A percentile compares a stretch with the other conserved stretches of the same genome.
Conservation (phyloP, 2,329 filamentous ascomycete species). For the Huntiella omanensis region DNA sequence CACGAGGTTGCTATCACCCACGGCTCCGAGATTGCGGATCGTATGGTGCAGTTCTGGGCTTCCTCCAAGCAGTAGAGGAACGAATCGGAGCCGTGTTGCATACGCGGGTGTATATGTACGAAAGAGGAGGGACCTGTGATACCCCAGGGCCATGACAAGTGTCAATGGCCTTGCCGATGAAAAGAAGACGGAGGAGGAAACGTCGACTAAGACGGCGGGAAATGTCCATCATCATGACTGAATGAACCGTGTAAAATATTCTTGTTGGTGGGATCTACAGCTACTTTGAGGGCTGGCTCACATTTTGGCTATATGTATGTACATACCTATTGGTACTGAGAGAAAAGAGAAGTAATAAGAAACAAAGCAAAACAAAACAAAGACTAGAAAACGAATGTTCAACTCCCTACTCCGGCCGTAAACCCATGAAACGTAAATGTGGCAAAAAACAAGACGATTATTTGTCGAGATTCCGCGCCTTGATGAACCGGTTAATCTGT, state of each 20-base stretch:
- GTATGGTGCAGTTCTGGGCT: conserved; percentile 11
- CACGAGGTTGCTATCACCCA: conserved; percentile 52
- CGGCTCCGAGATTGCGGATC: conserved; percentile 35
- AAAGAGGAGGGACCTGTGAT: neutral
- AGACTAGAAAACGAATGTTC: neutral
- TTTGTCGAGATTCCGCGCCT: conserved; percentile 36
- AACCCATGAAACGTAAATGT: conserved; percentile 1
- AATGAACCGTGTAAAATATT: conserved; percentile 5
- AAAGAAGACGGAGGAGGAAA: neutral
- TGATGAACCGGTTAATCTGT: conserved; percentile 40
- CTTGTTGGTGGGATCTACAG: neutral
- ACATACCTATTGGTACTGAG: neutral
- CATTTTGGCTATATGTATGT: neutral
- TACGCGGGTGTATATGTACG: neutral
- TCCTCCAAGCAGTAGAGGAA: neutral
- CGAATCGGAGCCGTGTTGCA: neutral
- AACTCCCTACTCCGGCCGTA: neutral
- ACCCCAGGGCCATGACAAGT: neutral
- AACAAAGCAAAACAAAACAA: neutral
- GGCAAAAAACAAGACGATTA: conserved; percentile 15
- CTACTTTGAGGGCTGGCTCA: too few species aligned
- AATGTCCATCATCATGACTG: conserved; percentile 5
- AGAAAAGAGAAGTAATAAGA: neutral
- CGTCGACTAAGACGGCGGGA: neutral
- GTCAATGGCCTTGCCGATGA: neutral